Conservation (phyloP, 768 basidiomycete species). For the Gelatoporia subvermispora region DNA sequence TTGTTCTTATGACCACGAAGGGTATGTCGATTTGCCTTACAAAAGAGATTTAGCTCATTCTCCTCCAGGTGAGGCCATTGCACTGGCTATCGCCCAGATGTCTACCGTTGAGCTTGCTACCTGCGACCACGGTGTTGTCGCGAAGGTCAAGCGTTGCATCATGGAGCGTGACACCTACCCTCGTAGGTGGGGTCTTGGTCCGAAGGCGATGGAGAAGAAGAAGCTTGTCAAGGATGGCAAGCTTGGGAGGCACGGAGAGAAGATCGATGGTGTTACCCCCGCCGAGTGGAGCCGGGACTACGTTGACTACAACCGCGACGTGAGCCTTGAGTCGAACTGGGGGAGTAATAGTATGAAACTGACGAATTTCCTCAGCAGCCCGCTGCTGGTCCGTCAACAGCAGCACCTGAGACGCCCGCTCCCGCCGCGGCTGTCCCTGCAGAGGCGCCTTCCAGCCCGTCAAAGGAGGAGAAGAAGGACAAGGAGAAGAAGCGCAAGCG, state of each 20-base stretch:
- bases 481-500: constrained; percentile 87
- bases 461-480: constrained; percentile 37
- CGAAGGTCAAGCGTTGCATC: constrained; percentile 98
- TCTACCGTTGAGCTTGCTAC: constrained; percentile 96
- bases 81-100: constrained; percentile 95
- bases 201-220: constrained; percentile 95
- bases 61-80: constrained; percentile 79
- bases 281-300: constrained; percentile 90
- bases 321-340: constrained; percentile 15
- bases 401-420: constrained; percentile 13
- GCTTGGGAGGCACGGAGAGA: constrained; percentile 92
- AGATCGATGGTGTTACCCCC: constrained; percentile 83
- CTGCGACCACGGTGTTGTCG: constrained; percentile 97
- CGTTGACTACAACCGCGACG: constrained; percentile 84
- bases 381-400: constrained; percentile 32
- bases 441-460: constrained; percentile 26
- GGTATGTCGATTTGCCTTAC: constrained; percentile 36
- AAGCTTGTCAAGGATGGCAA: constrained; percentile 98
- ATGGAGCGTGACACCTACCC: constrained; percentile 99
- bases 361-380: constrained; percentile 26
- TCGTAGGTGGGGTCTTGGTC: constrained; percentile 97
- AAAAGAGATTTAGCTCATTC: constrained; percentile 1
- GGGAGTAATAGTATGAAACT: background rate
- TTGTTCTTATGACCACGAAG: constrained; percentile 98
- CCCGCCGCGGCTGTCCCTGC: constrained; percentile 19